phyloP scores from a whole-genome alignment of 2,329 filamentous ascomycete genomes.

The Sphaerostilbella broomeana region DNA sequence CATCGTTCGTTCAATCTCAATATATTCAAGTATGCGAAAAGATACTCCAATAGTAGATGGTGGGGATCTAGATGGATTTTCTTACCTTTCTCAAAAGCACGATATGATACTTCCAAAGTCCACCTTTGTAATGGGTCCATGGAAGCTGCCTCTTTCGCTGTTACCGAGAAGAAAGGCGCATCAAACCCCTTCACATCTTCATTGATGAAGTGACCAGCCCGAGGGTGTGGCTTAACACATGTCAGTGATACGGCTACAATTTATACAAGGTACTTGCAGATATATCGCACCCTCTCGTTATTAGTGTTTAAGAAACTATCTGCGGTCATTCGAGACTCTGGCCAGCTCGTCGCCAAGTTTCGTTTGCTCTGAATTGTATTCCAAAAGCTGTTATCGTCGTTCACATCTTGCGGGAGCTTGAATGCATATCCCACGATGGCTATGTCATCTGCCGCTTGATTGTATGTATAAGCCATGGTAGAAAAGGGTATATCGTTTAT shows the following conservation, averaged over 20 bases:
- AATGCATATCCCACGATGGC: slow-evolving; percentile 33
- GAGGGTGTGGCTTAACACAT: too few species aligned
- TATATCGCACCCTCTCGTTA: too few species aligned
- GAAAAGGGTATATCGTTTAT: neutral
- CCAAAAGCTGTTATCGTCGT: slow-evolving; percentile 29
- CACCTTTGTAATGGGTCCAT: slow-evolving; percentile 14
- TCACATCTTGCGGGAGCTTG: slow-evolving; percentile 30
- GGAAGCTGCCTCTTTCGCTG: slow-evolving; percentile 12
- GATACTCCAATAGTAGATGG: slow-evolving; percentile 7
- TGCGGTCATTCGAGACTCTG: slow-evolving; percentile 24
- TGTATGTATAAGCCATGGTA: neutral
- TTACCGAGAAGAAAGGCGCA: slow-evolving; percentile 25
- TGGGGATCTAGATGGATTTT: too few species aligned
- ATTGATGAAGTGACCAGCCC: slow-evolving; percentile 7
- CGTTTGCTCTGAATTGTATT: slow-evolving; percentile 23
- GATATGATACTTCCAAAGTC: slow-evolving; percentile 11
- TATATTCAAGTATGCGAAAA: slow-evolving; percentile 9
- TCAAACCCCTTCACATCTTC: slow-evolving; percentile 13
- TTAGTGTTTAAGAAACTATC: too few species aligned
- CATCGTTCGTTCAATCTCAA: neutral
- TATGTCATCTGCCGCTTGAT: slow-evolving; percentile 11
- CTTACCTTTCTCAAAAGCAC: slow-evolving; percentile 7
- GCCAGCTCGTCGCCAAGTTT: slow-evolving; percentile 29
- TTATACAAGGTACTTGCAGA: too few species aligned
- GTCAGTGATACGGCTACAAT: too few species aligned